Percentiles rank a stretch among this genome's conserved stretches.
Conservation (phyloP, 1,139 yeast genomes). For the Schwanniomyces etchellsii region DNA sequence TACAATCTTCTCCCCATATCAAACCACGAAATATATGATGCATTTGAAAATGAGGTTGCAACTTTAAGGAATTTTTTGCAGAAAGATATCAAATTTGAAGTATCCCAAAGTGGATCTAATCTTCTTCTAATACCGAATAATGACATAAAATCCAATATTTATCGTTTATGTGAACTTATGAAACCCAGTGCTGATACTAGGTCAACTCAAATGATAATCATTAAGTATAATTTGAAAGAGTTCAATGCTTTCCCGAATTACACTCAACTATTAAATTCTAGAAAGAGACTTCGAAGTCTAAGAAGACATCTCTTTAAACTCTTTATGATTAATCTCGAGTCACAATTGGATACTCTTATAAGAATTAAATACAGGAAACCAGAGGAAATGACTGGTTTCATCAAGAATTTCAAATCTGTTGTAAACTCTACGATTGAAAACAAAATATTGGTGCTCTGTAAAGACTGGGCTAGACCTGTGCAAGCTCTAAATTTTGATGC, state of each 20-base stretch:
- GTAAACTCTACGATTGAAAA: slow-evolving; percentile 23
- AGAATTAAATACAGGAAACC: slow-evolving; percentile 31
- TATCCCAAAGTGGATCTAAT: slow-evolving; percentile 16
- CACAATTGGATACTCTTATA: slow-evolving; percentile 32
- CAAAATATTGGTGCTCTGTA: slow-evolving; percentile 12
- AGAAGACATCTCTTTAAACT: slow-evolving; percentile 32
- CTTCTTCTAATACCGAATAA: slow-evolving; percentile 19
- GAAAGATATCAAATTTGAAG: slow-evolving; percentile 24
- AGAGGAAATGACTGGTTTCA: slow-evolving; percentile 19
- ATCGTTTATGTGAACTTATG: slow-evolving; percentile 22
- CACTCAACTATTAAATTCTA: slow-evolving; percentile 21
- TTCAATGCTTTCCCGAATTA: slow-evolving; percentile 34
- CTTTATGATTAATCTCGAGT: slow-evolving; percentile 33
- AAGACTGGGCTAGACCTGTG: slow-evolving; percentile 2
- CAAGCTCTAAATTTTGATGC: slow-evolving; percentile 15
- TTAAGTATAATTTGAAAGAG: slow-evolving; percentile 24
- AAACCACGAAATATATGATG: slow-evolving; percentile 5
- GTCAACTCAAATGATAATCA: slow-evolving; percentile 14
- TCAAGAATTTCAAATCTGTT: slow-evolving; percentile 18
- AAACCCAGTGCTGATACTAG: slow-evolving; percentile 4
- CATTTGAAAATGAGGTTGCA: slow-evolving; percentile 29
- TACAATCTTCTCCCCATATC: slow-evolving; percentile 18
- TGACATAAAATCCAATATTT: slow-evolving; percentile 23
- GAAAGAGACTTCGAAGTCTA: slow-evolving; percentile 20
- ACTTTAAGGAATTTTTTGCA: slow-evolving; percentile 26